Percentiles rank a stretch among this genome's conserved stretches.
These are phyloP conservation scores for Basipetospora chlamydospora DNA, from an alignment of 2,329 filamentous ascomycete genomes.

Conservation along the genomic window DNA sequence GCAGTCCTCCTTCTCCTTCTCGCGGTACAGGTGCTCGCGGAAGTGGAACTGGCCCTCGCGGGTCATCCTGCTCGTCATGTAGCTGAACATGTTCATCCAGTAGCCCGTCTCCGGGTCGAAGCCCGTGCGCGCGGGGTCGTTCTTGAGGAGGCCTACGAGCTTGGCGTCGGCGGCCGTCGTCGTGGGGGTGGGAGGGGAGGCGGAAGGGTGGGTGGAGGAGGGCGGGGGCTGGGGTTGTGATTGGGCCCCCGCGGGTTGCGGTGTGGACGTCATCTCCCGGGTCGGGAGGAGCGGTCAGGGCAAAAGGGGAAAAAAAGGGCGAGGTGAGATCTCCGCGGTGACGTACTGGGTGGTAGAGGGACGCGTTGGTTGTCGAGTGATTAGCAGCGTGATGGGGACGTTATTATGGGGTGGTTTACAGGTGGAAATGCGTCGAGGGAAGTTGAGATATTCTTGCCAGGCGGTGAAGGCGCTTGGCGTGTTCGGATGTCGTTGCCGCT, in stretches of 20 bases:
- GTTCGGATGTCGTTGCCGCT: too few relatives aligned
- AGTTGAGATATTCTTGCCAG: too few relatives aligned
- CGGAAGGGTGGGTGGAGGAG: background rate
- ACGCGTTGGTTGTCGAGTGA: too few relatives aligned
- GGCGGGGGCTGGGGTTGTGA: slow-evolving; percentile 3
- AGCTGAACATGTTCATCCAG: slow-evolving; percentile 80
- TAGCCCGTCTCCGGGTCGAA: slow-evolving; percentile 45
- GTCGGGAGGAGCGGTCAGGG: background rate
- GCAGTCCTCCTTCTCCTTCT: slow-evolving; percentile 67
- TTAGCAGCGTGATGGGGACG: too few relatives aligned
- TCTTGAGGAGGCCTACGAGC: slow-evolving; percentile 14
- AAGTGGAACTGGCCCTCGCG: slow-evolving; percentile 58
- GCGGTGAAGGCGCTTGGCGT: too few relatives aligned
- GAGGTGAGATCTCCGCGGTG: too few relatives aligned
- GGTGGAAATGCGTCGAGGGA: too few relatives aligned
- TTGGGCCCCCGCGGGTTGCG: background rate
- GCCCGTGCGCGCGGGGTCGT: slow-evolving; percentile 46
- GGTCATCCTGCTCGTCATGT: slow-evolving; percentile 60
- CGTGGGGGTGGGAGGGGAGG: slow-evolving; percentile 4
- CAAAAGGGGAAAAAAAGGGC: background rate
- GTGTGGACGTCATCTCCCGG: background rate
- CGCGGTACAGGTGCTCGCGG: slow-evolving; percentile 59
- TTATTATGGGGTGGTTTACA: too few relatives aligned
- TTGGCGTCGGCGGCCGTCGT: background rate
- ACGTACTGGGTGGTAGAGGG: too few relatives aligned